phyloP scores from a whole-genome alignment of 306 rosid species.

The Dalbergia cultrata region DNA sequence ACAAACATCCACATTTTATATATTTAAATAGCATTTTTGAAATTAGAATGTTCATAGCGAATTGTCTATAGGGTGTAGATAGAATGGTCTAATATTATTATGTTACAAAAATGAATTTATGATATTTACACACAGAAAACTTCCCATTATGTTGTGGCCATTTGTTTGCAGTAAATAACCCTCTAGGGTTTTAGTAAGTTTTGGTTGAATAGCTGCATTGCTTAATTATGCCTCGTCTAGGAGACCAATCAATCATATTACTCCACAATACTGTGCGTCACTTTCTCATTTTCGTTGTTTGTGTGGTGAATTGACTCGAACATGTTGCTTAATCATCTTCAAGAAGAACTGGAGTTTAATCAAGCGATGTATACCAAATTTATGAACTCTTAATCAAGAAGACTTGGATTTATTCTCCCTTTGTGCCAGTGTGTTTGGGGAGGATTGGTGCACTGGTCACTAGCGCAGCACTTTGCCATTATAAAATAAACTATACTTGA shows the following conservation, averaged over 20 bases:
- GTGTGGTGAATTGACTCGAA: background rate
- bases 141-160: background rate
- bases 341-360: background rate
- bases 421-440: background rate
- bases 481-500: slow-evolving; percentile 23
- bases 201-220: slow-evolving; percentile 13
- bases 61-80: background rate
- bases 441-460: slow-evolving; percentile 5
- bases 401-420: background rate
- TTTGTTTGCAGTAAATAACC: slow-evolving; percentile 12
- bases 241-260: slow-evolving; percentile 30
- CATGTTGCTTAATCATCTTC: background rate
- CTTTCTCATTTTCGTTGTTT: slow-evolving; percentile 10
- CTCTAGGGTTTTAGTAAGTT: background rate
- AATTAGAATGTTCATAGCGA: slow-evolving; percentile 27
- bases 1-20: too few species aligned
- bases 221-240: slow-evolving; percentile 4
- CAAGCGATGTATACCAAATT: slow-evolving; percentile 21
- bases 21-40: too few species aligned
- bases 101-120: background rate
- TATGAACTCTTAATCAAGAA: background rate
- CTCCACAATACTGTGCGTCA: background rate
- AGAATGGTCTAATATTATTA: background rate
- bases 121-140: background rate
- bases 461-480: background rate